phyloP scores from a whole-genome alignment of 202 grass and related monocot genomes.

The Zoysia matrella region DNA sequence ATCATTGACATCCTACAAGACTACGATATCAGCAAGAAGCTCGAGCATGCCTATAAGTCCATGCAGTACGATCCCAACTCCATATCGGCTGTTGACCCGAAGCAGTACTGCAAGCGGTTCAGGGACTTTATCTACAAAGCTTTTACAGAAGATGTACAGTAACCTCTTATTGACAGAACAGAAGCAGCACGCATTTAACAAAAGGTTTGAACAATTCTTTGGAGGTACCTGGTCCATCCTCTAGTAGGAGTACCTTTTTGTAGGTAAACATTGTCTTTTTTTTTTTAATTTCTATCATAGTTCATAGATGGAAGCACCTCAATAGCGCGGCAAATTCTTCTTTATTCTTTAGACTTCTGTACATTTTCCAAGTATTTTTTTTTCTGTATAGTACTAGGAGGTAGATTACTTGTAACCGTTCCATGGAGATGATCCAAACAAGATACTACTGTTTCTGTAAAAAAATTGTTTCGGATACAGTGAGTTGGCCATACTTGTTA shows the following conservation, averaged over 20 bases:
- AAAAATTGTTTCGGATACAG: not conserved
- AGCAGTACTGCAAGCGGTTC: slow-evolving; percentile 83
- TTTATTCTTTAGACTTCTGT: not conserved
- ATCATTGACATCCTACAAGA: slow-evolving; percentile 51
- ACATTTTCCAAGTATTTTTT: not conserved
- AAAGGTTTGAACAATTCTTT: not conserved
- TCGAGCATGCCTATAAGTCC: slow-evolving; percentile 88
- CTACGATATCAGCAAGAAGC: slow-evolving; percentile 75
- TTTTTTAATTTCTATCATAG: not conserved
- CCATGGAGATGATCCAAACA: not conserved
- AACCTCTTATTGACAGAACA: slow-evolving; percentile 1
- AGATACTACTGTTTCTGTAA: not conserved
- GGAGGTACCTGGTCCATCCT: not conserved
- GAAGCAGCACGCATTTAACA: slow-evolving; percentile 13
- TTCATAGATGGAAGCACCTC: not conserved
- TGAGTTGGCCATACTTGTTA: too few relatives aligned
- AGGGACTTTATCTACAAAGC: slow-evolving; percentile 88
- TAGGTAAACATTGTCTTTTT: not conserved
- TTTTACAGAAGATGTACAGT: slow-evolving; percentile 67
- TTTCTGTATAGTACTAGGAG: not conserved
- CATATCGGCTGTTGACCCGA: slow-evolving; percentile 91
- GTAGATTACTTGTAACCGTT: not conserved
- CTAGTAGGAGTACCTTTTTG: not conserved
- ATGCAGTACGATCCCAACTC: slow-evolving; percentile 87
- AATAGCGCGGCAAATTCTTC: not conserved